phyloP scores from a whole-genome alignment of 345 rosid species.

The Hypericum perforatum region DNA sequence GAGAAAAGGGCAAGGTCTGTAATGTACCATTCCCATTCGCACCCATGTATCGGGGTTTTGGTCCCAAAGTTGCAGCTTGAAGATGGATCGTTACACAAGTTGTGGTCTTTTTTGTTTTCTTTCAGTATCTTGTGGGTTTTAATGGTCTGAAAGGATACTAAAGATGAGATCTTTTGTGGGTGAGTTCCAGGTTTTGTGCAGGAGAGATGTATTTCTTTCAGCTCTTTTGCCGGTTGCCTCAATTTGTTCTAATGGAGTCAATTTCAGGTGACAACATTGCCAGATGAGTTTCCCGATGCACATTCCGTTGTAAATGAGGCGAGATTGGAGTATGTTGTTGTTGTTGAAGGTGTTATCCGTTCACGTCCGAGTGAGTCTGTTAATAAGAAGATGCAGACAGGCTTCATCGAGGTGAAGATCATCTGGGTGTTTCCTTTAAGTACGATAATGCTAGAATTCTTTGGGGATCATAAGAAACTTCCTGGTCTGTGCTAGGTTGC shows the following conservation, averaged over 20 bases:
- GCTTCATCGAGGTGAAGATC: slow-evolving; percentile 55
- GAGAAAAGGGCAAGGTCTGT: too few relatives aligned
- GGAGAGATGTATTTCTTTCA: not conserved
- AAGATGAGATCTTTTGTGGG: too few relatives aligned
- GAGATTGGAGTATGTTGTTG: slow-evolving; percentile 80
- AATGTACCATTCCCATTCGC: too few relatives aligned
- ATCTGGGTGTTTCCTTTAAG: not conserved
- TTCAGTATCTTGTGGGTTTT: too few relatives aligned
- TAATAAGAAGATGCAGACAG: slow-evolving; percentile 83
- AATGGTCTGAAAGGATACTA: too few relatives aligned
- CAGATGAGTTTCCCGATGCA: slow-evolving; percentile 75
- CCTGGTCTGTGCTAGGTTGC: slow-evolving; percentile 42
- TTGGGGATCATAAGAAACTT: too few relatives aligned
- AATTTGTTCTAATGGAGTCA: not conserved
- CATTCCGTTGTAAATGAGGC: slow-evolving; percentile 53
- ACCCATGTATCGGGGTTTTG: too few relatives aligned
- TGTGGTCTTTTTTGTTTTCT: too few relatives aligned
- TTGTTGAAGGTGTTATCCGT: slow-evolving; percentile 66
- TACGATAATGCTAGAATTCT: too few relatives aligned
- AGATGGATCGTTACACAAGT: too few relatives aligned
- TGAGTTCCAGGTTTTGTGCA: too few relatives aligned
- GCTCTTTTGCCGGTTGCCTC: not conserved
- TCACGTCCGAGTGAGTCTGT: slow-evolving; percentile 64
- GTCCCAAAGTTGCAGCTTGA: too few relatives aligned
- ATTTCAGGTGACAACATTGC: slow-evolving; percentile 62